Evolutionary conservation across 2,329 filamentous ascomycete genomes (phyloP), one percentile per base, ranked within the genome.

Genomic region (Podosphaera fusca): DNA sequence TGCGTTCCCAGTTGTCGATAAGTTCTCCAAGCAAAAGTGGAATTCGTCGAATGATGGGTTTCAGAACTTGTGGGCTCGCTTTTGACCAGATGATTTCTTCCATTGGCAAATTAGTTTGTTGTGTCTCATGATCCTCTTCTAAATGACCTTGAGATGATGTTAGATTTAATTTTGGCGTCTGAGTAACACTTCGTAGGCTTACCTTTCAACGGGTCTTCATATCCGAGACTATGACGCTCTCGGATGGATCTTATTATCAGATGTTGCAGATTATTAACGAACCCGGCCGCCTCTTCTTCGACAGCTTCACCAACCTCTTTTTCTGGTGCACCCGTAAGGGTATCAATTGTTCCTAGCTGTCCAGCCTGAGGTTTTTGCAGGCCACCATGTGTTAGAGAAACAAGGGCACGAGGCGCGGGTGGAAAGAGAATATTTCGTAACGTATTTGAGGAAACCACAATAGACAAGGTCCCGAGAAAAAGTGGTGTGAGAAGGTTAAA

Each of bases 1-100:
- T 69, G 2, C 74, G 66, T 58, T 77, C 75, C 70, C 72, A 78
- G 0, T 72, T 75, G 59, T 79, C 76, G 14, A 70, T 66, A 8
- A 73, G 61, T 47, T 74, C 73, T 0, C 73, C 70, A 3, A 79
- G 64, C 0, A 68, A 66, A 56, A 74, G 75, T n/a, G 58, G 55
- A 36, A 54, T 47, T 30, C 33, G 21, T 30, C 57, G 49, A 55
- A 60, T 59, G 1, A 60, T 30, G 5, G 35, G 12, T 40, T 46
- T 53, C 21, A 59, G n/a, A 4, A 40, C 33, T n/a, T 57, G 57
- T n/a, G 60, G 61, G 50, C 59, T 60, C 1, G 58, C 57, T 36
- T 61, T 62, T 2, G 53, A 56, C 60, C 61, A 63, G 49, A 63
- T 56, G 1, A 59, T 53, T 21, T 60, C 57, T 14, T 60, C 59